Conservation (phyloP, 768 basidiomycete species). For the Mrakia blollopis region DNA sequence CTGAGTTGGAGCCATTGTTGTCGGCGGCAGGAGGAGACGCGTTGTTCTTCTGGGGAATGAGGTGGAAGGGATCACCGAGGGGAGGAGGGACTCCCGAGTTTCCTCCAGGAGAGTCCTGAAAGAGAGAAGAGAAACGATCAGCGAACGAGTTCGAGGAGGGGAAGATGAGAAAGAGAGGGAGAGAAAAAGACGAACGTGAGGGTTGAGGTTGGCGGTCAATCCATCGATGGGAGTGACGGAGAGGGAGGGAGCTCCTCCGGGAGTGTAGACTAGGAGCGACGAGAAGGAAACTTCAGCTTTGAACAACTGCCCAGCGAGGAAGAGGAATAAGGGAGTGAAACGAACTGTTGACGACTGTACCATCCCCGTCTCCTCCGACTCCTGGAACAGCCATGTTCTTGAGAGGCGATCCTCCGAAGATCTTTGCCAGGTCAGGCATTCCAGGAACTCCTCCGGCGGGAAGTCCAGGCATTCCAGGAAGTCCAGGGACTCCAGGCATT, state of each 20-base stretch:
- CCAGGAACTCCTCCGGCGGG: neutral
- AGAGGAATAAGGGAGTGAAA: neutral
- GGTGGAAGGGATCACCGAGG: neutral
- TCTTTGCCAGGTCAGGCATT: no score
- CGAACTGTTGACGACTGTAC: constrained; percentile 7
- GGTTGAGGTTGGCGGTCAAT: constrained; percentile 14
- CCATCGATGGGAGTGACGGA: constrained; percentile 13
- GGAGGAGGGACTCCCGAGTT: neutral
- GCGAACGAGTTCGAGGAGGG: no score
- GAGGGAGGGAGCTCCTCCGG: constrained; percentile 6
- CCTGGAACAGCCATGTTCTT: neutral
- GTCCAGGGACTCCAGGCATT: neutral
- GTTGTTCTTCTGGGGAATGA: neutral
- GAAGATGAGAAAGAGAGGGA: no score
- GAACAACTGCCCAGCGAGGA: neutral
- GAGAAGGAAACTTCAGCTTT: neutral
- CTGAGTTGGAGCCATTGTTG: no score
- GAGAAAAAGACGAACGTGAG: neutral
- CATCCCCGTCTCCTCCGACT: neutral
- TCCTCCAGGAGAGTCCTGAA: neutral
- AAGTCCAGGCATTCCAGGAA: neutral
- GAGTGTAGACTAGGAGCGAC: neutral
- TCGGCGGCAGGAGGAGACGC: neutral
- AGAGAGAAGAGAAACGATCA: no score
- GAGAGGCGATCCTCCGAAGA: neutral